phyloP scores from a whole-genome alignment of 768 basidiomycete species.

The Boletus subcaerulescens region DNA sequence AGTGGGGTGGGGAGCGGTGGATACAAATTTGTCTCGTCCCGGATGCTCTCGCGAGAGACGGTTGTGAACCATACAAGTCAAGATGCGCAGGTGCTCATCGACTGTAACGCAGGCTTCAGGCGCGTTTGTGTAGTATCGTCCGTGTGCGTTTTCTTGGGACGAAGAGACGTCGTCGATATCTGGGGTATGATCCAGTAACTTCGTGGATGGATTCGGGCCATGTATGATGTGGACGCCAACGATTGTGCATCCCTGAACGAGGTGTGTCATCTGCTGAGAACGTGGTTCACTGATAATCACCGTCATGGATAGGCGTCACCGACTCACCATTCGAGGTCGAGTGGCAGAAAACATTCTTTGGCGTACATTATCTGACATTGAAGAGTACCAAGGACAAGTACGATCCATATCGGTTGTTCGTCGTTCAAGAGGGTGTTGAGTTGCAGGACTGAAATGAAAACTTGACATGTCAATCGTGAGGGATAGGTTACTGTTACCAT shows the following conservation, averaged over 20 bases:
- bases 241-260: constrained; percentile 1
- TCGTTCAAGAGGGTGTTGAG: constrained; percentile 6
- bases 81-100: constrained; percentile 21
- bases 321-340: constrained; percentile 40
- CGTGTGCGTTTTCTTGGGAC: constrained; percentile 10
- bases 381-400: constrained; percentile 37
- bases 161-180: constrained; percentile 22
- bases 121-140: background rate
- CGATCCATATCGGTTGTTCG: constrained; percentile 7
- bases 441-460: constrained; percentile 10
- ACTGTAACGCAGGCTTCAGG: background rate
- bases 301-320: constrained; percentile 35
- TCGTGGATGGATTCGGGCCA: constrained; percentile 2
- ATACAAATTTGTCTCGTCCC: constrained; percentile 16
- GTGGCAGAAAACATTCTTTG: constrained; percentile 43
- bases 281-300: no score
- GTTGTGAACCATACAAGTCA: constrained; percentile 21
- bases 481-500: background rate
- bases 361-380: constrained; percentile 40
- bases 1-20: constrained; percentile 17
- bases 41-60: constrained; percentile 34
- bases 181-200: constrained; percentile 6
- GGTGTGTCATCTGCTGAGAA: background rate
- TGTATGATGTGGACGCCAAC: constrained; percentile 22
- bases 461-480: constrained; percentile 6